These are phyloP conservation scores for Podospora pseudopauciseta DNA, from an alignment of 495 filamentous ascomycete genomes.

Conservation along the genomic window DNA sequence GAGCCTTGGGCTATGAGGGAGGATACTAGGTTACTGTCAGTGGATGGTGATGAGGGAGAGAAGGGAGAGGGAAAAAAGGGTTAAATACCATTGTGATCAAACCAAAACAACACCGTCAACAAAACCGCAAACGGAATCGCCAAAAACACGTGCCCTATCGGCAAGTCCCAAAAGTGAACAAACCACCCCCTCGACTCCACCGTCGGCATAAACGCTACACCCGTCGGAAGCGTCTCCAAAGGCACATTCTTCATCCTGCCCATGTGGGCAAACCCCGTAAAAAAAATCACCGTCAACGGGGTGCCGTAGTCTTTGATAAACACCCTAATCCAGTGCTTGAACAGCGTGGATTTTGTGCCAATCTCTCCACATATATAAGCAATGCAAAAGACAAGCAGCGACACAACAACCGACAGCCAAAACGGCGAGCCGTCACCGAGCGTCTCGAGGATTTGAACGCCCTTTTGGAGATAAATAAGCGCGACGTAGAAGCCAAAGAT, in stretches of 20 bases:
- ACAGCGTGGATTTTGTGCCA: constrained; percentile 60
- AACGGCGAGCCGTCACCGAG: constrained; percentile 54
- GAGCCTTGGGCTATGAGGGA: constrained; percentile 88
- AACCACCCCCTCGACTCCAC: constrained; percentile 69
- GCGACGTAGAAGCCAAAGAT: constrained; percentile 88
- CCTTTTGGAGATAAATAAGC: constrained; percentile 82
- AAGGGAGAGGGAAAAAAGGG: background rate
- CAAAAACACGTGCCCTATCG: constrained; percentile 71
- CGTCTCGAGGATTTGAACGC: constrained; percentile 71
- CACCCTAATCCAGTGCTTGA: constrained; percentile 66
- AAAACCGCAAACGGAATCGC: constrained; percentile 86
- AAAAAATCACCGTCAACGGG: constrained; percentile 78
- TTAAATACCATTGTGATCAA: constrained; percentile 77
- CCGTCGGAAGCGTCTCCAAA: constrained; percentile 64
- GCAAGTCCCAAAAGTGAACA: constrained; percentile 82
- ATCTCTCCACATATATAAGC: constrained; percentile 69
- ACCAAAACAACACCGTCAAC: constrained; percentile 86
- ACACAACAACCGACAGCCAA: constrained; percentile 70
- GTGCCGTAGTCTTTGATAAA: constrained; percentile 84
- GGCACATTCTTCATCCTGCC: constrained; percentile 68
- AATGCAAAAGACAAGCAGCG: constrained; percentile 67
- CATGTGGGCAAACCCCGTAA: constrained; percentile 82
- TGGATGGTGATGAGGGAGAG: background rate
- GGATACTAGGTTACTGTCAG: constrained; percentile 52
- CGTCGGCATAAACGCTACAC: constrained; percentile 79